phyloP scores from a whole-genome alignment of 2,329 filamentous ascomycete genomes.

The Xylaria arbuscula region DNA sequence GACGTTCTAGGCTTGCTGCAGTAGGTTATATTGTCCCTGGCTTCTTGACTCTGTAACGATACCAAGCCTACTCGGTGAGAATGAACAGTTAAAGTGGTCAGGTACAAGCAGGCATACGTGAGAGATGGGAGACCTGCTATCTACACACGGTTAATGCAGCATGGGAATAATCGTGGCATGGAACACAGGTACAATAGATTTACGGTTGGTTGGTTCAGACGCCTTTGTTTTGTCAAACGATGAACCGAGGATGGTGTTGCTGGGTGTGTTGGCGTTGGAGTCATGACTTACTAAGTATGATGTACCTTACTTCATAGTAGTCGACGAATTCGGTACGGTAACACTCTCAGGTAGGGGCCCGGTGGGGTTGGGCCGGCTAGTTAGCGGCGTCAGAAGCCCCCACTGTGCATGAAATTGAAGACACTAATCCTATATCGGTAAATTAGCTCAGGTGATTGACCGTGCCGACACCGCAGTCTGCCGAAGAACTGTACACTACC shows the following conservation, averaged over 20 bases:
- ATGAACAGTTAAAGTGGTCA: constrained; percentile 28
- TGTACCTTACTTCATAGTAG: too few relatives aligned
- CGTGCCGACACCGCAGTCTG: too few relatives aligned
- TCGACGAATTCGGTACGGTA: too few relatives aligned
- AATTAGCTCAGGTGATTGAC: too few relatives aligned
- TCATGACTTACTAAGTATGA: not conserved
- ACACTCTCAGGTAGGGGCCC: too few relatives aligned
- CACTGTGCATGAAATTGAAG: too few relatives aligned
- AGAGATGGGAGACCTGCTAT: constrained; percentile 13
- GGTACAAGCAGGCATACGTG: constrained; percentile 18
- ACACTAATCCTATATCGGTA: too few relatives aligned
- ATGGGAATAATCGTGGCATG: not conserved
- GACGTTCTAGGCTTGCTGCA: constrained; percentile 18
- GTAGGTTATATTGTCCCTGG: constrained; percentile 27
- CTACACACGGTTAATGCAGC: constrained; percentile 25
- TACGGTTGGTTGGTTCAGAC: not conserved
- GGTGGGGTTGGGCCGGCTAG: too few relatives aligned
- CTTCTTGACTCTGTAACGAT: constrained; percentile 36
- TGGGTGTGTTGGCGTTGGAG: not conserved
- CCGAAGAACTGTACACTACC: too few relatives aligned
- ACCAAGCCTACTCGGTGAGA: not conserved
- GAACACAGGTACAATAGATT: constrained; percentile 5
- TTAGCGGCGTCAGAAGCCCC: too few relatives aligned
- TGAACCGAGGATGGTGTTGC: not conserved
- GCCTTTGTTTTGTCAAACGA: not conserved